phyloP scores from a whole-genome alignment of 805 yeast genomes.

The Candida manassasensis region DNA sequence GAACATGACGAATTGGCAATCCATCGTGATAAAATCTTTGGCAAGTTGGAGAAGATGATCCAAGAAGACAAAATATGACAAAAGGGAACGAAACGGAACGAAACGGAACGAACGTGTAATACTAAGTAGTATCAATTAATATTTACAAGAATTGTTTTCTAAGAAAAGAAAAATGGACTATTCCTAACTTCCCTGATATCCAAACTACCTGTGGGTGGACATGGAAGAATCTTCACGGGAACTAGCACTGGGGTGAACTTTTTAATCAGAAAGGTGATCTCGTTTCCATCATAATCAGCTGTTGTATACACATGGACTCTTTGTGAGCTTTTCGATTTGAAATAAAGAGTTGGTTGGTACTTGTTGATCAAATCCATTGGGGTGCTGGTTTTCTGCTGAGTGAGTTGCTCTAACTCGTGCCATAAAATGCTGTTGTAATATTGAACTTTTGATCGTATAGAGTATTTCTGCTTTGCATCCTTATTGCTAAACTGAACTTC shows the following conservation, averaged over 20 bases:
- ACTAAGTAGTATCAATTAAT: too few relatives aligned
- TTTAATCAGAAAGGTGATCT: conserved; percentile 2
- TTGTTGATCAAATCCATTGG: conserved; percentile 10
- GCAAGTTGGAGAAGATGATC: conserved; percentile 52
- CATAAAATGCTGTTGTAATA: conserved; percentile 8
- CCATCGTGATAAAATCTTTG: conserved; percentile 61
- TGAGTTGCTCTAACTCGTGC: conserved; percentile 11
- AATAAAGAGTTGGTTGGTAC: conserved; percentile 20
- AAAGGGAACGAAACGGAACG: background rate
- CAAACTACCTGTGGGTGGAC: conserved; percentile 29
- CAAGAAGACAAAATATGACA: conserved; percentile 29
- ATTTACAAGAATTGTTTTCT: conserved; percentile 5
- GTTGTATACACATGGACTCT: conserved; percentile 4
- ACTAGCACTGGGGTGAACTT: conserved; percentile 24
- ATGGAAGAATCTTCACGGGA: conserved; percentile 23
- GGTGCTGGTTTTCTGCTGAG: conserved; percentile 2
- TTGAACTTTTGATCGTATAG: conserved; percentile 2
- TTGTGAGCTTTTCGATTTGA: conserved; percentile 7
- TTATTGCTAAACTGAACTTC: background rate
- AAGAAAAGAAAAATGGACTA: conserved; percentile 36
- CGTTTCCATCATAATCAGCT: background rate
- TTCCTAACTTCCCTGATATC: conserved; percentile 27
- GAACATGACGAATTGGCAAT: conserved; percentile 56
- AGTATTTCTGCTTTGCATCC: conserved; percentile 2
- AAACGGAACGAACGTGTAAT: too few relatives aligned